phyloP scores from a whole-genome alignment of 2,329 filamentous ascomycete species.

The Pseudogymnoascus sp. region DNA sequence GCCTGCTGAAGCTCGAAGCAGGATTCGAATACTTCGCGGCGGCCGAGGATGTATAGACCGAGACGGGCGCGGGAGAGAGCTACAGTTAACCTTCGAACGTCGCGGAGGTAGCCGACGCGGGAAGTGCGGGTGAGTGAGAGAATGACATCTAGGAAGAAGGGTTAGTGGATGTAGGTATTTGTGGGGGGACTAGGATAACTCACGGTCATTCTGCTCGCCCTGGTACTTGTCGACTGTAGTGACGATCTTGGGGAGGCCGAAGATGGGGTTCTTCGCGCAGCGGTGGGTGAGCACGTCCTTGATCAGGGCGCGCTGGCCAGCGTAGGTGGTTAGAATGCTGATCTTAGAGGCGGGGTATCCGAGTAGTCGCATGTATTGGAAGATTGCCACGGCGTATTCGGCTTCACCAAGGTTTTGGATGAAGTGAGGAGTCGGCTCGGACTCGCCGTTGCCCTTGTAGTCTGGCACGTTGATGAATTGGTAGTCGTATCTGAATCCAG shows the following conservation, averaged over 20 bases:
- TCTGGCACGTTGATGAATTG: slow-evolving; percentile 95
- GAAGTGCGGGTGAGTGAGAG: slow-evolving; percentile 85
- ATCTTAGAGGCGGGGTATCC: slow-evolving; percentile 72
- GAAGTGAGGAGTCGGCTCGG: slow-evolving; percentile 86
- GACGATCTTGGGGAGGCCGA: slow-evolving; percentile 81
- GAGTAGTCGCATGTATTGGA: slow-evolving; percentile 92
- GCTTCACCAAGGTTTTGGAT: slow-evolving; percentile 95
- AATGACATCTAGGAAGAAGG: slow-evolving; percentile 61
- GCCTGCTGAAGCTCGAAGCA: slow-evolving; percentile 82
- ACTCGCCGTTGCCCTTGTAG: slow-evolving; percentile 84
- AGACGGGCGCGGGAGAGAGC: slow-evolving; percentile 86
- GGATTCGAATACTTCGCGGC: slow-evolving; percentile 77
- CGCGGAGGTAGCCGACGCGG: slow-evolving; percentile 82
- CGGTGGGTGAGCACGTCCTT: slow-evolving; percentile 76
- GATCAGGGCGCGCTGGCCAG: slow-evolving; percentile 82
- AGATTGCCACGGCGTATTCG: slow-evolving; percentile 92
- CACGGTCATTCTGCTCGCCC: slow-evolving; percentile 98
- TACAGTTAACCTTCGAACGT: slow-evolving; percentile 87
- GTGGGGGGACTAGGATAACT: slow-evolving; percentile 33
- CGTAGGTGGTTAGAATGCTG: slow-evolving; percentile 86
- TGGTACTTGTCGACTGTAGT: slow-evolving; percentile 98
- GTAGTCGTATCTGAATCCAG: slow-evolving; percentile 87
- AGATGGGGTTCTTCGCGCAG: slow-evolving; percentile 74
- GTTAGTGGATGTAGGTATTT: slow-evolving; percentile 18
- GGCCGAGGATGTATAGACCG: slow-evolving; percentile 85